Evolutionary conservation across 2,329 filamentous ascomycete genomes (phyloP).

Genomic region (Emmonsia crescens): DNA sequence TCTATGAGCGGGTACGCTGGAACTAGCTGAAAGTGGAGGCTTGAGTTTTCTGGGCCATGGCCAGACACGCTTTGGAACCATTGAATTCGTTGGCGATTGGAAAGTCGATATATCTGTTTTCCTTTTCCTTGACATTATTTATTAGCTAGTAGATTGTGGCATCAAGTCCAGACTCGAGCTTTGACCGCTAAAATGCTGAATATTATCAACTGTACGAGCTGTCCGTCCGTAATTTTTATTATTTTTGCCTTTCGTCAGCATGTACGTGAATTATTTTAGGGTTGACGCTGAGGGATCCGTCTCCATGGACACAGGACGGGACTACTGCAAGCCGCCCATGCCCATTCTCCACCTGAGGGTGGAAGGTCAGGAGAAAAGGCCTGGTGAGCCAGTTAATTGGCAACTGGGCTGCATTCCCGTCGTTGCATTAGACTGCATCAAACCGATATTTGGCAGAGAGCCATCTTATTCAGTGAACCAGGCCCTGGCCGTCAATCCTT

Average conservation of each 20-base stretch:
- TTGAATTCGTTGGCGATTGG: neutral
- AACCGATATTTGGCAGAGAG: neutral
- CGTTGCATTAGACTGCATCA: neutral
- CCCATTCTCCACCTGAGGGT: neutral
- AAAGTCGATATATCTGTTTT: neutral
- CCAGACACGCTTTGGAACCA: neutral
- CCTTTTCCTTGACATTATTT: neutral
- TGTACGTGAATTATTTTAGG: neutral
- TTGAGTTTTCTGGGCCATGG: neutral
- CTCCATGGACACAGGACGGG: constrained; percentile 1
- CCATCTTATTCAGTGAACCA: no score
- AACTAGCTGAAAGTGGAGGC: neutral
- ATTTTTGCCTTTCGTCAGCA: neutral
- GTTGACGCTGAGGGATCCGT: neutral
- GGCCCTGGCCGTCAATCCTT: neutral
- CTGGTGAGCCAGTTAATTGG: constrained; percentile 1
- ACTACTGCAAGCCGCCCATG: constrained; percentile 1
- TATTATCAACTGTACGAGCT: neutral
- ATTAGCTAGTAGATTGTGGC: neutral
- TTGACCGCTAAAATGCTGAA: neutral
- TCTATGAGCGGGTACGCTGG: neutral
- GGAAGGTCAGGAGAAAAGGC: neutral
- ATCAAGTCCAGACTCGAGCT: neutral
- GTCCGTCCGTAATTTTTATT: neutral
- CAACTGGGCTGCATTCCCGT: constrained; percentile 3